Conservation (phyloP, 805 yeast genomes). For the Pichia ethanolica region DNA sequence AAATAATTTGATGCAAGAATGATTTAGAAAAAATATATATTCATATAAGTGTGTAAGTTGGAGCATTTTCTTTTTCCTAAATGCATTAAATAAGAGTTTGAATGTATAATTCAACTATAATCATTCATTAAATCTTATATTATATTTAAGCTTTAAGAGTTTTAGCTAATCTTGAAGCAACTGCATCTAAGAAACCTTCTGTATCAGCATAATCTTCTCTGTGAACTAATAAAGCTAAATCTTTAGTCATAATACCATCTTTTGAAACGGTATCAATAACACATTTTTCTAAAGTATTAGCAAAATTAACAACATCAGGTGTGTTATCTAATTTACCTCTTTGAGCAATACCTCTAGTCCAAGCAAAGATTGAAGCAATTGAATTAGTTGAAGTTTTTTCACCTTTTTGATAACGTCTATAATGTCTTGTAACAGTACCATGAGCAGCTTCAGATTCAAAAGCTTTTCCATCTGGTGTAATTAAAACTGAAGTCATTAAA, state of each 20-base stretch:
- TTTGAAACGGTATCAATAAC: slow-evolving; percentile 65
- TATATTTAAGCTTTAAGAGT: slow-evolving; percentile 1
- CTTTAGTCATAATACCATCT: slow-evolving; percentile 78
- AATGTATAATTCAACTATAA: slow-evolving; percentile 5
- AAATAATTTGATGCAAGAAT: no score
- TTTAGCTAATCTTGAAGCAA: slow-evolving; percentile 38
- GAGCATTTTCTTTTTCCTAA: no score
- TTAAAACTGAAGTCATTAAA: slow-evolving; percentile 74
- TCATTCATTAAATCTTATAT: not conserved
- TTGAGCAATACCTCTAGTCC: slow-evolving; percentile 79
- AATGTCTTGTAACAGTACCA: slow-evolving; percentile 84
- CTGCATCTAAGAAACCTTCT: slow-evolving; percentile 71
- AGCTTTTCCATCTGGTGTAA: slow-evolving; percentile 82
- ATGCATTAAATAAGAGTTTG: not conserved
- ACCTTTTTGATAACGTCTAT: slow-evolving; percentile 74
- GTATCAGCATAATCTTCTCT: slow-evolving; percentile 64
- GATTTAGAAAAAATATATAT: no score
- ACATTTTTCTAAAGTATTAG: slow-evolving; percentile 55
- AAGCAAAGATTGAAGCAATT: slow-evolving; percentile 78
- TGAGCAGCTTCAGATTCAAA: slow-evolving; percentile 84
- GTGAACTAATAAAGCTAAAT: slow-evolving; percentile 59
- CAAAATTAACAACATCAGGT: slow-evolving; percentile 63
- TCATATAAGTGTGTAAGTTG: no score
- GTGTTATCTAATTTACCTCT: slow-evolving; percentile 73
- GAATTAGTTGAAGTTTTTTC: slow-evolving; percentile 81